These are phyloP conservation scores for Lentinus brumalis DNA, from an alignment of 768 basidiomycete genomes.

Conservation along the genomic window DNA sequence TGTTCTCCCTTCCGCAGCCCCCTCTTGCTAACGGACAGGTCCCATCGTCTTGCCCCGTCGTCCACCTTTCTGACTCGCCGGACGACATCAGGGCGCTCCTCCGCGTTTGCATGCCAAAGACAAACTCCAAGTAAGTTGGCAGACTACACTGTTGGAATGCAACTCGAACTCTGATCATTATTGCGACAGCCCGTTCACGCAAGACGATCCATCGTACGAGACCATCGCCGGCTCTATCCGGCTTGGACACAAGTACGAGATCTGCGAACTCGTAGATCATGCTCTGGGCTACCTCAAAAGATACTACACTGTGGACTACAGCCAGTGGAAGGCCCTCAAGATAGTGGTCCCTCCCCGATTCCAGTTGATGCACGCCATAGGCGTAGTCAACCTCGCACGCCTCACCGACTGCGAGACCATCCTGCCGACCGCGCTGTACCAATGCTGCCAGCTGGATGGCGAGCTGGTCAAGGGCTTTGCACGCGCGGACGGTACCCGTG, in stretches of 20 bases:
- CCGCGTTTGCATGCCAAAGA: neutral
- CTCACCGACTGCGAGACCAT: neutral
- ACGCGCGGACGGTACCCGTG: neutral
- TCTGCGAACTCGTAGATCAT: neutral
- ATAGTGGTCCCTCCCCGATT: neutral
- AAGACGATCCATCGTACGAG: neutral
- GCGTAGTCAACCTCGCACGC: constrained; percentile 4
- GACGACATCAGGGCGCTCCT: neutral
- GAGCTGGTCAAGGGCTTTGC: neutral
- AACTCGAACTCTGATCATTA: neutral
- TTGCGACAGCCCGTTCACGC: neutral
- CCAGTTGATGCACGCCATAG: neutral
- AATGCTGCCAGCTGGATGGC: neutral
- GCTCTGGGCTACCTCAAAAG: neutral
- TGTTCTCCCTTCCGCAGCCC: constrained; percentile 1
- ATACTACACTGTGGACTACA: neutral
- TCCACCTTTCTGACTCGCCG: neutral
- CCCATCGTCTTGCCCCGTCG: neutral
- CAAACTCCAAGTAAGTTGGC: neutral
- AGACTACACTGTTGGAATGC: neutral
- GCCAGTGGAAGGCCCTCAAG: neutral
- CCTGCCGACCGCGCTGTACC: neutral
- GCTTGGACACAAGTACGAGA: constrained; percentile 2
- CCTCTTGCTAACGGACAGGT: no score
- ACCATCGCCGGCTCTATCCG: neutral